Percentiles rank a stretch among this genome's conserved stretches.
phyloP scores from a whole-genome alignment of 1,139 yeast species.

The Tardiomyces digboiensis region DNA sequence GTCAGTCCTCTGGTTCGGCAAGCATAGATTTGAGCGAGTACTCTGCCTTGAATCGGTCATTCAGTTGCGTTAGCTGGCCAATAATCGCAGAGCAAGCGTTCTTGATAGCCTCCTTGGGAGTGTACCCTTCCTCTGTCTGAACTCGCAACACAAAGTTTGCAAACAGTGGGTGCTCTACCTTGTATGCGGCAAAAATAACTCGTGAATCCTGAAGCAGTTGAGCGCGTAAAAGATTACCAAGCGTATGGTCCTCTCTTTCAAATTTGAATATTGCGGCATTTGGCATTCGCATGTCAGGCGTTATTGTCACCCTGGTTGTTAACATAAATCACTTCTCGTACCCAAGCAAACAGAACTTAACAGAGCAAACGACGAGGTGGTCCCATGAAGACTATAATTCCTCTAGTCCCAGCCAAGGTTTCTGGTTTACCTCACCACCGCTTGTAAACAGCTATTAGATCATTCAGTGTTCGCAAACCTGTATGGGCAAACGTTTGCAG shows the following conservation, averaged over 20 bases:
- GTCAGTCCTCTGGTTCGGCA: slow-evolving; percentile 17
- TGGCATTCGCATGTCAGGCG: slow-evolving; percentile 93
- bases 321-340: neutral
- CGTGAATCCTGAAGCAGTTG: slow-evolving; percentile 79
- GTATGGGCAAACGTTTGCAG: too few species aligned
- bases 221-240: slow-evolving; percentile 81
- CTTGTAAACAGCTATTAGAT: too few species aligned
- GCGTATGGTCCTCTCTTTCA: slow-evolving; percentile 96
- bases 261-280: slow-evolving; percentile 89
- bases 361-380: too few species aligned
- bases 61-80: slow-evolving; percentile 63
- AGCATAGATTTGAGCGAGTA: slow-evolving; percentile 84
- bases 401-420: too few species aligned
- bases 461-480: too few species aligned
- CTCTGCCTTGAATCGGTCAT: slow-evolving; percentile 76
- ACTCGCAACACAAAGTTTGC: slow-evolving; percentile 90
- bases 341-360: neutral
- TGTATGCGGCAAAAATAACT: slow-evolving; percentile 93
- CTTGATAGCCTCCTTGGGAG: slow-evolving; percentile 82
- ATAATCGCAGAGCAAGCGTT: slow-evolving; percentile 83
- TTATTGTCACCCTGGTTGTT: slow-evolving; percentile 52
- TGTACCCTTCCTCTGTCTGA: slow-evolving; percentile 91
- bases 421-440: too few species aligned
- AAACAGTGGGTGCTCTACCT: slow-evolving; percentile 94
- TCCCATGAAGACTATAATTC: too few species aligned